A percentile compares a stretch with the other conserved stretches of the same genome.
These are phyloP conservation scores for Penicillium coprophilum DNA, from an alignment of 495 filamentous ascomycete genomes.

Conservation along the genomic window DNA sequence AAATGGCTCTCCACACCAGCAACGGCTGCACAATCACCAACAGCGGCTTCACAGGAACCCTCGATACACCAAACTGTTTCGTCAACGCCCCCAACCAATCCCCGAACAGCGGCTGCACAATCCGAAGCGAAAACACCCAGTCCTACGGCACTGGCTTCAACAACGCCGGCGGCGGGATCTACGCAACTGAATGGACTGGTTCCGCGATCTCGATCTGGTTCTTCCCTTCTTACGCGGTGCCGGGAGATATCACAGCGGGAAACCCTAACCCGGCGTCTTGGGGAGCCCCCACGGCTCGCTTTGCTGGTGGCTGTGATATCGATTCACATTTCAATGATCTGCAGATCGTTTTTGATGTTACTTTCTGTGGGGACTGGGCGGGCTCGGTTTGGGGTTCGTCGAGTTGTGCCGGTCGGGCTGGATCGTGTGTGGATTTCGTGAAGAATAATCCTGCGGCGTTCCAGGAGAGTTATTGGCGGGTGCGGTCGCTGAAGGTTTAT, in stretches of 20 bases:
- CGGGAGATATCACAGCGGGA: slow-evolving; percentile 49
- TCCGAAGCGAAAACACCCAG: slow-evolving; percentile 32
- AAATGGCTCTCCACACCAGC: slow-evolving; percentile 67
- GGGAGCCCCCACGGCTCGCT: slow-evolving; percentile 58
- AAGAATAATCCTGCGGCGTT: slow-evolving; percentile 62
- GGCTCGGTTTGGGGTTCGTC: slow-evolving; percentile 42
- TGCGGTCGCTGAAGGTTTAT: slow-evolving; percentile 65
- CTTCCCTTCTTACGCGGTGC: slow-evolving; percentile 51
- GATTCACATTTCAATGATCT: slow-evolving; percentile 59
- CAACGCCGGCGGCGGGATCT: slow-evolving; percentile 55
- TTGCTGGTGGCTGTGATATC: slow-evolving; percentile 60
- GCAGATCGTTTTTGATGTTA: slow-evolving; percentile 67
- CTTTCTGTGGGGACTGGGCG: slow-evolving; percentile 69
- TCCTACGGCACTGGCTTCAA: slow-evolving; percentile 62
- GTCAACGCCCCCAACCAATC: slow-evolving; percentile 45
- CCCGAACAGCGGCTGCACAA: slow-evolving; percentile 55
- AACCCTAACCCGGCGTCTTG: slow-evolving; percentile 59
- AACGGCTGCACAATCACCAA: slow-evolving; percentile 55
- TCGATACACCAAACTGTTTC: slow-evolving; percentile 52
- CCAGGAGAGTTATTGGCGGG: slow-evolving; percentile 62
- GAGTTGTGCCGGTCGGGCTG: slow-evolving; percentile 37
- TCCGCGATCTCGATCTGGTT: slow-evolving; percentile 63
- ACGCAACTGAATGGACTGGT: slow-evolving; percentile 63
- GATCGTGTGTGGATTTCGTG: slow-evolving; percentile 61
- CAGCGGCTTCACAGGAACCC: slow-evolving; percentile 43